Evolutionary conservation across 2,329 filamentous ascomycete species (phyloP).

Genomic region (Fusarium palustre): DNA sequence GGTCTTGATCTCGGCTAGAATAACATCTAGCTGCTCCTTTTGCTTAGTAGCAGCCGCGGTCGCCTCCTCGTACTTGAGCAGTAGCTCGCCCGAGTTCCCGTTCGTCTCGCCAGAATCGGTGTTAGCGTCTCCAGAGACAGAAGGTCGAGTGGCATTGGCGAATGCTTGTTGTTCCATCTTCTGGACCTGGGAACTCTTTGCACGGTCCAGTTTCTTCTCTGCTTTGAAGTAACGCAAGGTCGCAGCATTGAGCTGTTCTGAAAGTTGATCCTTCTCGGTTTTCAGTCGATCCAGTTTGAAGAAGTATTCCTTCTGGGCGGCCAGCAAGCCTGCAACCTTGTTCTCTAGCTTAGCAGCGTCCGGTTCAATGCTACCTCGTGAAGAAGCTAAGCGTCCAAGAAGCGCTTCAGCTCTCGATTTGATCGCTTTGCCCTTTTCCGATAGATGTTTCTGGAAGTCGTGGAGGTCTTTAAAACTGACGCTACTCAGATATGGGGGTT

Average conservation of each 20-base stretch:
- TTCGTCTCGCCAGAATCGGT: conserved; percentile 64
- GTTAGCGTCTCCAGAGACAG: conserved; percentile 58
- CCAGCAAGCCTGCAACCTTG: conserved; percentile 79
- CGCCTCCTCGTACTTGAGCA: conserved; percentile 82
- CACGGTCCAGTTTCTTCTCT: conserved; percentile 91
- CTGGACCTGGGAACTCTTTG: conserved; percentile 88
- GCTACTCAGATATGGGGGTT: conserved; percentile 66
- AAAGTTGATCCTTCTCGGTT: conserved; percentile 84
- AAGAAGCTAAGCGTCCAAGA: conserved; percentile 66
- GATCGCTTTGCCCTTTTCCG: conserved; percentile 80
- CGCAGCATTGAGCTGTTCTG: conserved; percentile 87
- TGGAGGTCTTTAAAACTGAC: conserved; percentile 72
- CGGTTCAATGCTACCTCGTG: conserved; percentile 68
- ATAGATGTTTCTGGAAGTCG: conserved; percentile 85
- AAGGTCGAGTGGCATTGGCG: conserved; percentile 70
- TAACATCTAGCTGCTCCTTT: conserved; percentile 85
- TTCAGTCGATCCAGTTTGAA: conserved; percentile 80
- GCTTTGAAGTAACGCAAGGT: conserved; percentile 94
- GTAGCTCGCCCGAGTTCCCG: conserved; percentile 72
- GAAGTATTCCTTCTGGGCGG: conserved; percentile 83
- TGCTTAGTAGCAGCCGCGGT: conserved; percentile 81
- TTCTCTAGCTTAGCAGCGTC: conserved; percentile 79
- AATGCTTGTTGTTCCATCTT: conserved; percentile 92
- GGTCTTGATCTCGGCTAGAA: conserved; percentile 80
- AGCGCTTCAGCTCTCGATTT: conserved; percentile 78